Conservation (phyloP, 2,329 filamentous ascomycete species). For the Aspergillus fischeri region DNA sequence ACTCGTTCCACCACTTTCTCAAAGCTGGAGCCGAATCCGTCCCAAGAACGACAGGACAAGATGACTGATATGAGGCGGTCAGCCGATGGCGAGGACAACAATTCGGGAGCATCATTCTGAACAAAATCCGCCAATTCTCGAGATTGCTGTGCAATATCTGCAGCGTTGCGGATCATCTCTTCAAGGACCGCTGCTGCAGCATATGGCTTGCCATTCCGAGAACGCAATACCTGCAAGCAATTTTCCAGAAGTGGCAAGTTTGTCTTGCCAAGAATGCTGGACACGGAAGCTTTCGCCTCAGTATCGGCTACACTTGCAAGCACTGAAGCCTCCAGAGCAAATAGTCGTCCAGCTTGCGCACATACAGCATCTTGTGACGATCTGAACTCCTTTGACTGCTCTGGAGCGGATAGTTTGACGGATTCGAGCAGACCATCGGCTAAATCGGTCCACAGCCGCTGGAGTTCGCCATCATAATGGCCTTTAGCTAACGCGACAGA, state of each 20-base stretch:
- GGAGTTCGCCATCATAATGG: slow-evolving; percentile 47
- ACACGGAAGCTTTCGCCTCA: slow-evolving; percentile 22
- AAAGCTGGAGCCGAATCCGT: slow-evolving; percentile 39
- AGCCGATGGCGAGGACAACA: slow-evolving; percentile 67
- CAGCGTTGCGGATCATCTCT: slow-evolving; percentile 46
- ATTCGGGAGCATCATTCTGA: slow-evolving; percentile 50
- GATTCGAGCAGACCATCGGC: slow-evolving; percentile 59
- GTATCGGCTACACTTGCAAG: slow-evolving; percentile 23
- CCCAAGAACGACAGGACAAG: slow-evolving; percentile 49
- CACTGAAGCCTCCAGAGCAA: slow-evolving; percentile 50
- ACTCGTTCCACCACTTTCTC: slow-evolving; percentile 33
- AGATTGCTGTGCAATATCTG: slow-evolving; percentile 38
- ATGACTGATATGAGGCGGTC: slow-evolving; percentile 63
- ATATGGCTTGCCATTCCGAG: slow-evolving; percentile 62
- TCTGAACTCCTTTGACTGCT: slow-evolving; percentile 72
- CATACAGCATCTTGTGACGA: slow-evolving; percentile 67
- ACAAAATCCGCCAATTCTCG: slow-evolving; percentile 51
- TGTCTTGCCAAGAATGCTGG: slow-evolving; percentile 34
- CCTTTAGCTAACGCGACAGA: slow-evolving; percentile 35
- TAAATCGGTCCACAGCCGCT: slow-evolving; percentile 60
- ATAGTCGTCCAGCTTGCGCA: slow-evolving; percentile 64
- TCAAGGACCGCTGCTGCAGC: slow-evolving; percentile 59
- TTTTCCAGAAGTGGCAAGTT: slow-evolving; percentile 41
- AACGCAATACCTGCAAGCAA: slow-evolving; percentile 48
- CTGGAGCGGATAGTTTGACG: slow-evolving; percentile 72